Conservation (phyloP, 176 grass and related monocot genomes). For the Otatea glauca region DNA sequence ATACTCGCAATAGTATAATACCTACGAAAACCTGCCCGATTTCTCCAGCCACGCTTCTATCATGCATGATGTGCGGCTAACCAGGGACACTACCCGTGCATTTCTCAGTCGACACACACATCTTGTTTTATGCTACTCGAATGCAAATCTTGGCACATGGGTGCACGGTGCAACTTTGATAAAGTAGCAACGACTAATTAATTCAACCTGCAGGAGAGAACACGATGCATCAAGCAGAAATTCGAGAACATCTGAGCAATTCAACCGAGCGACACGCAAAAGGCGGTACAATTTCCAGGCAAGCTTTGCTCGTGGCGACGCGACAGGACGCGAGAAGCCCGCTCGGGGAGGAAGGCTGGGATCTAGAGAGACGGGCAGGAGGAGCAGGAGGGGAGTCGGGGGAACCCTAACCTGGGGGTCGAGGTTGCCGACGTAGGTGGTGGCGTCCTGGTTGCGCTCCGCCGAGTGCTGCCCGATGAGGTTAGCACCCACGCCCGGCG, state of each 20-base stretch:
- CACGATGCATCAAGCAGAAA: background rate
- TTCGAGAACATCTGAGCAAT: background rate
- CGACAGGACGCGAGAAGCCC: background rate
- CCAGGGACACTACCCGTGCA: background rate
- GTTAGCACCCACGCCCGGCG: slow-evolving; percentile 95
- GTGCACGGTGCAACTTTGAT: background rate
- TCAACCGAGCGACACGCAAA: background rate
- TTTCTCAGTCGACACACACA: background rate
- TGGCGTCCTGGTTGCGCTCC: slow-evolving; percentile 97
- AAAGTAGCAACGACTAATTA: background rate
- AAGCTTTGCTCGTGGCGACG: background rate
- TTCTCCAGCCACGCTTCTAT: background rate
- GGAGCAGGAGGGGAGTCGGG: background rate
- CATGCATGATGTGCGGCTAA: background rate
- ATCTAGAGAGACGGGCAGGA: background rate
- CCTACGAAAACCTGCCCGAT: background rate
- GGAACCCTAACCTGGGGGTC: slow-evolving; percentile 77
- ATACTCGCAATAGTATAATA: background rate
- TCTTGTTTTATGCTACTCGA: background rate
- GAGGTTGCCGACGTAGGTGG: slow-evolving; percentile 96
- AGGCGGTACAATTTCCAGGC: background rate
- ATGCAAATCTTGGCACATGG: background rate
- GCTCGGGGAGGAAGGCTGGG: background rate
- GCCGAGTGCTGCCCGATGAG: slow-evolving; percentile 94
- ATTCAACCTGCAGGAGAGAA: background rate